Base-by-base conservation (phyloP, 352 stramenopile species). In the Blastocystis sp. region DNA sequence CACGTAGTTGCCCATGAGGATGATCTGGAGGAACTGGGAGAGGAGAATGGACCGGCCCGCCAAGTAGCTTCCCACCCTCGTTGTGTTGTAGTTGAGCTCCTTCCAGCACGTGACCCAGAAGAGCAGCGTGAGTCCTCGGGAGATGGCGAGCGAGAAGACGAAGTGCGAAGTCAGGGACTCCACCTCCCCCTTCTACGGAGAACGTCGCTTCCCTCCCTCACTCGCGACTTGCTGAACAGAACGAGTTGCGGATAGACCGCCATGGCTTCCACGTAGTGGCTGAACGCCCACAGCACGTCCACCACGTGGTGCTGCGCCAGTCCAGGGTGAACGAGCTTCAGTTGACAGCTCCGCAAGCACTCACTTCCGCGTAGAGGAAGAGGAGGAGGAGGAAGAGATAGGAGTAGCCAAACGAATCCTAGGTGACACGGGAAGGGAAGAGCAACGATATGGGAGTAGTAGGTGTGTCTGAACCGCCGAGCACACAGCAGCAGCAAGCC, bases 81-180 rank as follows among this genome's bases (percentile, higher is more conserved):
- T 54, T n/a, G 66, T 77, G 45, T 60, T 60, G n/a, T 17, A 19
- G 19, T 77, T 77, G 6, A 77, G 19, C 34, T 77, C 66, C n/a
- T 43, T 48, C 66, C 66, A 77, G 40, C 66, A 77, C 54, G 38
- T 77, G 34, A 17, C 38, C 66, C 66, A 77, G 66, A 77, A 77
- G n/a, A 77, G 52, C 38, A 77, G 66, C 19, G 66, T 43, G 21
- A 77, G 42, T 11, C 54, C 38, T 57, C 66, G 34, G 45, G 66
- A 77, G 21, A 77, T 42, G 2, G n/a, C 66, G n/a, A 77, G n/a
- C 10, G 66, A 48, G 19, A 77, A 77, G 1, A 77, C 66, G 24
- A 77, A 77, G 40, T 77, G 66, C 6, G 66, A 77, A 9, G 66
- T 77, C 17, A 77, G 45, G 19, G 38, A 19, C 34, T 77, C 66